phyloP scores from a whole-genome alignment of 75 land plant genomes.

The Sequoia sempervirens region DNA sequence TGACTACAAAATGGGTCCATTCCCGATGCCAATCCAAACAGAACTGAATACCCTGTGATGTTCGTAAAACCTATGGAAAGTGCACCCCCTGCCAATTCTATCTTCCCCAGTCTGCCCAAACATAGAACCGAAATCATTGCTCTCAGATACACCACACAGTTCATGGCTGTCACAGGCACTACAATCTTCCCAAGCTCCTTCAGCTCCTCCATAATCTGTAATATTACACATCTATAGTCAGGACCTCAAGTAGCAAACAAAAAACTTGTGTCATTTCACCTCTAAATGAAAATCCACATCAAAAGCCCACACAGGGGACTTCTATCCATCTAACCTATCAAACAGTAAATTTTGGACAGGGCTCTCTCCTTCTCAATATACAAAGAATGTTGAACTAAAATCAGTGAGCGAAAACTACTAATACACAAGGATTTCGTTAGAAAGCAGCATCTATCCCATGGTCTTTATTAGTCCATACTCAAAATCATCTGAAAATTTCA shows the following conservation, averaged over 20 bases:
- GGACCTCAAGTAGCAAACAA: background rate
- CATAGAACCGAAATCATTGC: constrained; percentile 79
- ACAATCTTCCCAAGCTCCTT: constrained; percentile 65
- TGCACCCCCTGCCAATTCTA: constrained; percentile 86
- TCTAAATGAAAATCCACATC: background rate
- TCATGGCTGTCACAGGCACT: constrained; percentile 74
- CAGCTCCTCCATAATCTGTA: constrained; percentile 57
- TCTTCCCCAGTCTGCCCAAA: constrained; percentile 72
- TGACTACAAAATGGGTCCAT: constrained; percentile 89
- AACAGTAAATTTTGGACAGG: background rate
- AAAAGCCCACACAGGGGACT: background rate
- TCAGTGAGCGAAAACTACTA: background rate
- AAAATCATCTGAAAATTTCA: background rate
- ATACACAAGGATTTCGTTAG: background rate
- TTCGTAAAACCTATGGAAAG: constrained; percentile 89
- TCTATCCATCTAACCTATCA: background rate
- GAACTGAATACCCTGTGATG: constrained; percentile 93
- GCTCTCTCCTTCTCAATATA: background rate
- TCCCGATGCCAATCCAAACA: constrained; percentile 83
- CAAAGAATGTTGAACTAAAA: background rate
- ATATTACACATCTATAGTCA: background rate
- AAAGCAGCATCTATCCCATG: background rate
- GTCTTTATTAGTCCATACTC: background rate
- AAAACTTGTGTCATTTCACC: background rate
- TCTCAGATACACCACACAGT: constrained; percentile 27